Percentiles rank a stretch among this genome's conserved stretches.
Evolutionary conservation across 2,329 filamentous ascomycete genomes (phyloP).

Genomic region (Xylariaceae sp.): DNA sequence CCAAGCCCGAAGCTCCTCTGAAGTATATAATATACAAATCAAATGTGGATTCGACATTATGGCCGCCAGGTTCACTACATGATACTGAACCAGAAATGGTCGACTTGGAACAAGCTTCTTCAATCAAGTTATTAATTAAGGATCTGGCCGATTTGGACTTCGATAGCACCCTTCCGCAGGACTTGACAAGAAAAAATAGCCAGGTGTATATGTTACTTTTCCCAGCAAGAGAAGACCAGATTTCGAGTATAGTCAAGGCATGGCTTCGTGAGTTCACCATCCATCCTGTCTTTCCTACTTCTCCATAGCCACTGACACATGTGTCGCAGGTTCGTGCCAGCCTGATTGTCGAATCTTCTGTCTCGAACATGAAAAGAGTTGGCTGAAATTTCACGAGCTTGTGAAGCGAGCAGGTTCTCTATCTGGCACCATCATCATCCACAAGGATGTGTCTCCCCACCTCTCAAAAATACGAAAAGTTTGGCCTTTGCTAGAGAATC

Average conservation of each 20-base stretch:
- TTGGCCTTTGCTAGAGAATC: constrained; percentile 19
- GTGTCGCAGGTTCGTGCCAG: constrained; percentile 17
- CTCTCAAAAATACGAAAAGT: constrained; percentile 23
- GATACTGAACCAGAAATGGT: no score
- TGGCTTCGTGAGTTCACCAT: constrained; percentile 25
- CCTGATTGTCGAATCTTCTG: constrained; percentile 26
- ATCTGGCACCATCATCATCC: constrained; percentile 26
- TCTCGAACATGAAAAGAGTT: constrained; percentile 17
- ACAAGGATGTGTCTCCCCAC: constrained; percentile 20
- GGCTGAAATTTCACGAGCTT: constrained; percentile 21
- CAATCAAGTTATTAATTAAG: constrained; percentile 12
- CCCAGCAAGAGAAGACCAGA: constrained; percentile 17
- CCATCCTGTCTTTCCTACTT: constrained; percentile 4
- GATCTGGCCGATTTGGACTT: constrained; percentile 18
- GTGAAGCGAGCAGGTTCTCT: constrained; percentile 11
- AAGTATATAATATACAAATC: constrained; percentile 22
- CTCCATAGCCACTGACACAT: constrained; percentile 2
- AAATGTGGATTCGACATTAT: constrained; percentile 11
- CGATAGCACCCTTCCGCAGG: constrained; percentile 16
- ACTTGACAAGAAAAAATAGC: constrained; percentile 14
- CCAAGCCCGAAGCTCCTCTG: constrained; percentile 10
- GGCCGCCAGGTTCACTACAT: constrained; percentile 10
- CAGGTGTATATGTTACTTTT: constrained; percentile 26
- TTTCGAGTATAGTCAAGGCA: constrained; percentile 18
- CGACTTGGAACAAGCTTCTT: no score